Evolutionary conservation across 73 alveolate genomes (phyloP), one percentile per base, ranked within the genome.

Genomic region (Breviolum minutum): DNA sequence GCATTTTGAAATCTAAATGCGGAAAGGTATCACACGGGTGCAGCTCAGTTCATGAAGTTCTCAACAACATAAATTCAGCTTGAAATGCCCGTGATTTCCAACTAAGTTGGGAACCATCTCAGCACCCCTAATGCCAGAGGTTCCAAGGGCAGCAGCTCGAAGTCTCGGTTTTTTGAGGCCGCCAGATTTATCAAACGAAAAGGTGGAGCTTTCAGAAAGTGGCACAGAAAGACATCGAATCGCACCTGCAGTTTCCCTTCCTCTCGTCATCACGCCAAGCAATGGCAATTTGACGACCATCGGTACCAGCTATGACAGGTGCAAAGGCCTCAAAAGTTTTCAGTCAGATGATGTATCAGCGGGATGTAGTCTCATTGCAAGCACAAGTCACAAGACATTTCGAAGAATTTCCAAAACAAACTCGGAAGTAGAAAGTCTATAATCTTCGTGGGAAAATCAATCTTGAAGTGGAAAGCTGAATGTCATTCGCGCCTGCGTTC

Each of bases 251-350:
- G 30, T 40, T 60, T 13, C 98, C 98, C 77, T 54, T 54, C 70
- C 87, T 54, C 48, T 63, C 48, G 54, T 40, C 79, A 22, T 92
- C 98, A 5, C 98, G 89, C 99, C 99, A 94, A 22, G 99, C 99
- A 32, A 94, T 81, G 63, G 94, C 94, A 70, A 94, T 63, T 32
- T 88, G 85, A 17, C 85, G 93, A 17, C 94, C 77, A 13, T 80
- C 99, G 27, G 94, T 80, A 29, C 99, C 99, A 32, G 99, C 94
- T 73, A 94, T 94, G 24, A 94, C 99, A 12, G 99, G 99, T 24
- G 92, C 73, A 26, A 94, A 94, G 8, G 99, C 99, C 98, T 92
- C 3, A 40, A 40, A 40, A 3, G 0, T 40, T 40, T 40, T 3
- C 17, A 68, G n/a, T 68, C 77, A 68, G 4, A 68, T 14, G 77